Evolutionary conservation across 371 early-diverging fungal species (phyloP).

Genomic region (Dichotomocladium elegans): DNA sequence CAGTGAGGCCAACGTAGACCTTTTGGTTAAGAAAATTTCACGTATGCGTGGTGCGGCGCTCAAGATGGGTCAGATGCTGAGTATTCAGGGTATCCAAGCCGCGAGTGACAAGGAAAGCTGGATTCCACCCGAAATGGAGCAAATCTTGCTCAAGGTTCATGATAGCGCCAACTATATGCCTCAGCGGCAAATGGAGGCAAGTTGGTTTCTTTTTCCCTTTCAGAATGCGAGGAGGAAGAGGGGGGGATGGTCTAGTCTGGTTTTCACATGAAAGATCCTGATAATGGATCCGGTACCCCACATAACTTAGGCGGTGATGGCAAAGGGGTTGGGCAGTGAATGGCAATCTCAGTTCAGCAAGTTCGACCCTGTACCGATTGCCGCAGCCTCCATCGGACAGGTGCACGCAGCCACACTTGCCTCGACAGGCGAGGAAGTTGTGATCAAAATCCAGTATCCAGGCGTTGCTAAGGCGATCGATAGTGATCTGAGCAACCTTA

Average conservation of each 20-base stretch:
- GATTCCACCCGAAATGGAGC: slow-evolving; percentile 78
- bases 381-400: slow-evolving; percentile 97
- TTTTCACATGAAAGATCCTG: background rate
- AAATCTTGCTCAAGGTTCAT: slow-evolving; percentile 83
- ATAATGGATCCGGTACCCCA: background rate
- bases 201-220: too few relatives aligned
- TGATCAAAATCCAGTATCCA: slow-evolving; percentile 96
- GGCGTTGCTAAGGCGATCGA: slow-evolving; percentile 89
- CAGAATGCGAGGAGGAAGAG: too few relatives aligned
- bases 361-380: slow-evolving; percentile 81
- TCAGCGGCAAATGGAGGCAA: slow-evolving; percentile 71
- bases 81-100: slow-evolving; percentile 80
- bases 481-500: slow-evolving; percentile 82
- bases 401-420: slow-evolving; percentile 78
- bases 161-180: slow-evolving; percentile 97
- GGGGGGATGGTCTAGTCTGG: too few relatives aligned
- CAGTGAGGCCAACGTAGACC: slow-evolving; percentile 81
- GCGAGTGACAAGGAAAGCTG: slow-evolving; percentile 34
- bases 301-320: slow-evolving; percentile 57
- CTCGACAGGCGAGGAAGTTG: slow-evolving; percentile 56
- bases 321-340: slow-evolving; percentile 66
- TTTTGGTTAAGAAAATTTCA: slow-evolving; percentile 83
- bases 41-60: slow-evolving; percentile 96
- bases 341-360: slow-evolving; percentile 70
- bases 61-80: slow-evolving; percentile 96